Evolutionary conservation across 1,284 basidiomycete species (phyloP), one percentile per base, ranked within the genome.

Genomic region (Irpex rosettiformis): DNA sequence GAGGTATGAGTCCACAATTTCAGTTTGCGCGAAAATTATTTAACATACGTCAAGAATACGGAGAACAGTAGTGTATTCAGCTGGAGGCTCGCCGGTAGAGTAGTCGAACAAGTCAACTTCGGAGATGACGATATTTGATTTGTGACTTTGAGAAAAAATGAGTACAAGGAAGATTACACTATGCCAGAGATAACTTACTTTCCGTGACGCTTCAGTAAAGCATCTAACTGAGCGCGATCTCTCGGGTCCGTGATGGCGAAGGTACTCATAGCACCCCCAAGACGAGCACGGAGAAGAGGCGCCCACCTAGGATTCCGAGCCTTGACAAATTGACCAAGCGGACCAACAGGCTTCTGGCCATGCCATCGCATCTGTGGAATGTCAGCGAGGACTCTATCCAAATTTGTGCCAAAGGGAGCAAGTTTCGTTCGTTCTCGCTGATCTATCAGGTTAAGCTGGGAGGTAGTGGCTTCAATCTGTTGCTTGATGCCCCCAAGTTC

Each of bases 291-390:
- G 62, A 98, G 71, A 5, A 93, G 66, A 0, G 75, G 73, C 0
- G 83, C 84, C 85, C 93, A 99, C 29, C 70, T 75, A 62, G 75
- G 73, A 59, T 97, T 91, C 62, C 78, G 84, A 52, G 95, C 83
- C 66, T 88, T 89, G 64, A 99, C 88, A 69, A 85, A 82, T 48
- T 80, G 63, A 0, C 95, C 95, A n/a, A 98, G 76, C 0, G 95
- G 94, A 0, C 97, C 97, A 27, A 98, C 72, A 0, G 96, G 96
- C 16, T 69, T 73, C 37, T 87, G 79, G 7, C 88, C 89, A 27
- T 77, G 68, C 93, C 93, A 94, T 4, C 65, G 70, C 62, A 75
- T 74, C 7, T 65, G 65, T n/a, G 75, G 65, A 54, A 97, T 90
- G 42, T 71, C 75, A 4, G 78, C 75, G 21, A 88, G 62, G n/a